A percentile compares a stretch with the other conserved stretches of the same genome.
Evolutionary conservation across 345 rosid genomes (phyloP).

Genomic region (Lepidium aucheri): DNA sequence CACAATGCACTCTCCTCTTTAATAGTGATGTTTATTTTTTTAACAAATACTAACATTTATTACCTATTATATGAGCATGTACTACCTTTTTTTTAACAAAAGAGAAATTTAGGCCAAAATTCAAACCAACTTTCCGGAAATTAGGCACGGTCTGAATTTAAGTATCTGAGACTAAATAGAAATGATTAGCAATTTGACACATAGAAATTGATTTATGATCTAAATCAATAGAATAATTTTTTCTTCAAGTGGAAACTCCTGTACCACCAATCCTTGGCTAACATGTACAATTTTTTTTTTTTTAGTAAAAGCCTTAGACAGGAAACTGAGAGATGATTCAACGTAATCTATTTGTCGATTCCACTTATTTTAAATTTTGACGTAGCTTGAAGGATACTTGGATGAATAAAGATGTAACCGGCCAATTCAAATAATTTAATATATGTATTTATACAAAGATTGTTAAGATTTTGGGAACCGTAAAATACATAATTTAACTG

Average conservation of each 20-base stretch:
- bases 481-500: slow-evolving; percentile 1
- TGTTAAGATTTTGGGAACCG: not conserved
- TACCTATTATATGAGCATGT: not conserved
- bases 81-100: too few relatives aligned
- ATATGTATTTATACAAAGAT: not conserved
- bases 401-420: not conserved
- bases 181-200: too few relatives aligned
- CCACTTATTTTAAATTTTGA: not conserved
- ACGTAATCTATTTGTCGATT: slow-evolving; percentile 5
- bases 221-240: too few relatives aligned
- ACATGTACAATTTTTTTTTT: not conserved
- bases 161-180: too few relatives aligned
- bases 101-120: too few relatives aligned
- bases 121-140: too few relatives aligned
- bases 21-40: not conserved
- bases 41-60: not conserved
- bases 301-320: not conserved
- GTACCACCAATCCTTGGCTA: too few relatives aligned
- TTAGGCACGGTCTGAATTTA: too few relatives aligned
- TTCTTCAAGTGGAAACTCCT: too few relatives aligned
- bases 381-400: not conserved
- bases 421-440: not conserved
- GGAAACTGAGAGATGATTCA: not conserved
- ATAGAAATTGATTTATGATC: too few relatives aligned
- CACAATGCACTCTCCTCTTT: not conserved